Conservation (phyloP, 176 grass and related monocot genomes). For the Secale cereale region DNA sequence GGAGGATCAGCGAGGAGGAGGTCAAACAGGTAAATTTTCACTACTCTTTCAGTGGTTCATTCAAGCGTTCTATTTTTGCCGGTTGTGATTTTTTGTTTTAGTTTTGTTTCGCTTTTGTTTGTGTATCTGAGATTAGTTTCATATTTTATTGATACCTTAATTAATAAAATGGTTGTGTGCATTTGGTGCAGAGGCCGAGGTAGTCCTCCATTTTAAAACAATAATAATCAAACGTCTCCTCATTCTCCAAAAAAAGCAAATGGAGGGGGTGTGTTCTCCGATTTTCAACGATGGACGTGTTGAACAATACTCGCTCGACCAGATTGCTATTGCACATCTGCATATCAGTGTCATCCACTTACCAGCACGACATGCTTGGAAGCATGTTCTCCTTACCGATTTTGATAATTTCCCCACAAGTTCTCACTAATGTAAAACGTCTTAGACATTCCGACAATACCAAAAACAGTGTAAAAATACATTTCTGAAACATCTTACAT, state of each 20-base stretch:
- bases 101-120: too few relatives aligned
- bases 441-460: too few relatives aligned
- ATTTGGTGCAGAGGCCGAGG: too few relatives aligned
- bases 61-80: neutral
- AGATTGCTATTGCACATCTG: neutral
- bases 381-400: slow-evolving; percentile 7
- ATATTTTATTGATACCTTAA: too few relatives aligned
- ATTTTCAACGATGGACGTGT: neutral
- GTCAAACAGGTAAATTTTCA: neutral
- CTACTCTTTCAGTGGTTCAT: neutral
- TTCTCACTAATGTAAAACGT: neutral
- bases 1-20: too few relatives aligned
- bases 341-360: neutral
- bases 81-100: too few relatives aligned
- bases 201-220: too few relatives aligned
- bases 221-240: neutral
- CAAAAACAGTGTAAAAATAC: too few relatives aligned
- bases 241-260: too few relatives aligned
- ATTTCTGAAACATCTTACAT: too few relatives aligned
- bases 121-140: too few relatives aligned
- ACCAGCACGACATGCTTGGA: neutral
- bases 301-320: neutral
- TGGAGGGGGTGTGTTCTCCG: neutral
- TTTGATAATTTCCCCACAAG: neutral
- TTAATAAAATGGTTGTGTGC: too few relatives aligned